phyloP scores from a whole-genome alignment of 495 filamentous ascomycete genomes.

The Durotheca rogersii region DNA sequence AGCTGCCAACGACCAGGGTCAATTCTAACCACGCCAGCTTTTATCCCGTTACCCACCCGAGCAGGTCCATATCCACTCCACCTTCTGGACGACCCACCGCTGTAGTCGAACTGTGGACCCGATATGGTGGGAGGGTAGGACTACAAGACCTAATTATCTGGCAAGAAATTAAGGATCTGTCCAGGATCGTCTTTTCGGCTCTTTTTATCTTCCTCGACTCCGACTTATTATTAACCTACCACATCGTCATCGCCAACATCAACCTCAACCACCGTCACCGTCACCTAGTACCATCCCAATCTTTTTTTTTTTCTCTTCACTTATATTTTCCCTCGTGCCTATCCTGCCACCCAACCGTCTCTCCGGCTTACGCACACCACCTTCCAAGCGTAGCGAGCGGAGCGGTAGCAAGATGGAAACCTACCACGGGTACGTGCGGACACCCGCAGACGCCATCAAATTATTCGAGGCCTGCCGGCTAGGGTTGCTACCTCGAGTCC shows the following conservation, averaged over 20 bases:
- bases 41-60: conserved; percentile 11
- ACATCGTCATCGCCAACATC: too few relatives aligned
- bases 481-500: conserved; percentile 86
- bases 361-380: too few relatives aligned
- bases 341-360: too few relatives aligned
- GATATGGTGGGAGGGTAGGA: conserved; percentile 29
- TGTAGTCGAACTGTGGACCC: conserved; percentile 23
- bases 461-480: conserved; percentile 95
- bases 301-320: too few relatives aligned
- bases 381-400: too few relatives aligned
- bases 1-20: conserved; percentile 19
- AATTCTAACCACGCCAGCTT: conserved; percentile 28
- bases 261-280: too few relatives aligned
- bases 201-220: conserved; percentile 6
- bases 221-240: neutral
- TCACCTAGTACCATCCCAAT: too few relatives aligned
- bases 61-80: conserved; percentile 11
- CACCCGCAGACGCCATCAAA: conserved; percentile 92
- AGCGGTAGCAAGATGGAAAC: conserved; percentile 73
- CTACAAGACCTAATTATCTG: conserved; percentile 26
- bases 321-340: too few relatives aligned
- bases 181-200: conserved; percentile 4
- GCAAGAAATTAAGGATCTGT: conserved; percentile 11
- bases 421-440: conserved; percentile 88
- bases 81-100: conserved; percentile 29